Conservation (phyloP, 2,329 filamentous ascomycete species). For the Setomelanomma holmii region DNA sequence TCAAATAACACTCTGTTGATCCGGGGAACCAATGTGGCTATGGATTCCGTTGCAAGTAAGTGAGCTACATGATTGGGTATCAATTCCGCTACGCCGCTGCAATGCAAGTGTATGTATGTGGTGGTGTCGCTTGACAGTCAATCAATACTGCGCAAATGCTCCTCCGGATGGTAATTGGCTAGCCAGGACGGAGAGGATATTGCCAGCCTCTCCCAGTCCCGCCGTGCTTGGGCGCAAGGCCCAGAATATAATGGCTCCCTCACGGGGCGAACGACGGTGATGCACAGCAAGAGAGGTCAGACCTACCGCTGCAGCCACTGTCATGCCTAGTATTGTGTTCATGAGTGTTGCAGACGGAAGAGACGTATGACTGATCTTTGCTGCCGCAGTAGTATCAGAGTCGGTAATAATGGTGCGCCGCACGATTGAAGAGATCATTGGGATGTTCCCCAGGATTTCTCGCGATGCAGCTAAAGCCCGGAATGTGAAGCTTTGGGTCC, state of each 20-base stretch:
- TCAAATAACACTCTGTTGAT: constrained; percentile 10
- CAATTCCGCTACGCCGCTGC: constrained; percentile 11
- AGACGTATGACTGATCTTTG: constrained; percentile 25
- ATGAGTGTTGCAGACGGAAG: constrained; percentile 38
- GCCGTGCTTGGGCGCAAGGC: constrained; percentile 31
- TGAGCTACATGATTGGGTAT: not conserved
- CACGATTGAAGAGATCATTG: constrained; percentile 29
- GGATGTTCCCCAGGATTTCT: constrained; percentile 32
- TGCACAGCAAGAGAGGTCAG: constrained; percentile 39
- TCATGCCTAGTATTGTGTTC: constrained; percentile 31
- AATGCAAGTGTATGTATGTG: constrained; percentile 14
- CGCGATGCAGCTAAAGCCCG: constrained; percentile 17
- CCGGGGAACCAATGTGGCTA: not conserved
- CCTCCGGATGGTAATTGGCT: constrained; percentile 29
- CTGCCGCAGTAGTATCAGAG: constrained; percentile 6
- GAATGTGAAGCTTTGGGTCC: constrained; percentile 14
- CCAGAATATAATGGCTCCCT: constrained; percentile 45
- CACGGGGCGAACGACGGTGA: constrained; percentile 41
- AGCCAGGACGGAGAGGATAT: constrained; percentile 39
- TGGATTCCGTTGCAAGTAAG: not conserved
- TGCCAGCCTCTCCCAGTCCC: constrained; percentile 41
- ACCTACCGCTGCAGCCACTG: constrained; percentile 28
- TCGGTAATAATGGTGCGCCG: constrained; percentile 14
- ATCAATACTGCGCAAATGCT: constrained; percentile 19
- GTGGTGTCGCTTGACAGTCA: not conserved